phyloP scores from a whole-genome alignment of 139 green algal genomes.

The Diplosphaera chodatii region DNA sequence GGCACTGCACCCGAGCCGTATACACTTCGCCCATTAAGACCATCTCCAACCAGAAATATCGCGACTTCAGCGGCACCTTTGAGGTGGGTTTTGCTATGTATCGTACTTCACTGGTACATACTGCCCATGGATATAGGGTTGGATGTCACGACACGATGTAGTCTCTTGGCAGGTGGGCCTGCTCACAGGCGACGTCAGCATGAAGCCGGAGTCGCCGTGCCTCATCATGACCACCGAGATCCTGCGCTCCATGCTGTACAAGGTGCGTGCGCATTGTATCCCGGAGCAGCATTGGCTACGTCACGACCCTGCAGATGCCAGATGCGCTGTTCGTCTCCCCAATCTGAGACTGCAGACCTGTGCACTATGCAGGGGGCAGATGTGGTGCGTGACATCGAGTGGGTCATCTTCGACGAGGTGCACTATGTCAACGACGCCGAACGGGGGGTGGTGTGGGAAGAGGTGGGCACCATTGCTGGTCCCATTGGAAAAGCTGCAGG shows the following conservation, averaged over 20 bases:
- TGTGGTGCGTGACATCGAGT: conserved; percentile 90
- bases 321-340: too few species aligned
- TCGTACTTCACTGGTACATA: too few species aligned
- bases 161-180: conserved; percentile 64
- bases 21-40: conserved; percentile 98
- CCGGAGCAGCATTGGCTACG: too few species aligned
- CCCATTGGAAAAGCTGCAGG: too few species aligned
- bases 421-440: conserved; percentile 71
- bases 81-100: too few species aligned
- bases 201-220: conserved; percentile 79
- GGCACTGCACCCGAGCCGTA: conserved; percentile 75
- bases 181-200: conserved; percentile 91
- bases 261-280: conserved; percentile 13
- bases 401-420: conserved; percentile 88
- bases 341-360: not conserved
- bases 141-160: too few species aligned
- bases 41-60: conserved; percentile 98
- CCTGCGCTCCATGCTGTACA: conserved; percentile 93
- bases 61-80: conserved; percentile 85
- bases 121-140: too few species aligned
- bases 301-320: too few species aligned
- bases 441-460: conserved; percentile 84
- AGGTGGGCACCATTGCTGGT: conserved; percentile 62
- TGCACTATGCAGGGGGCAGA: conserved; percentile 60
- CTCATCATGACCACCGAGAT: conserved; percentile 99